Evolutionary conservation across 1,139 yeast species (phyloP).

Genomic region (Saccharomycopsis crataegensis): DNA sequence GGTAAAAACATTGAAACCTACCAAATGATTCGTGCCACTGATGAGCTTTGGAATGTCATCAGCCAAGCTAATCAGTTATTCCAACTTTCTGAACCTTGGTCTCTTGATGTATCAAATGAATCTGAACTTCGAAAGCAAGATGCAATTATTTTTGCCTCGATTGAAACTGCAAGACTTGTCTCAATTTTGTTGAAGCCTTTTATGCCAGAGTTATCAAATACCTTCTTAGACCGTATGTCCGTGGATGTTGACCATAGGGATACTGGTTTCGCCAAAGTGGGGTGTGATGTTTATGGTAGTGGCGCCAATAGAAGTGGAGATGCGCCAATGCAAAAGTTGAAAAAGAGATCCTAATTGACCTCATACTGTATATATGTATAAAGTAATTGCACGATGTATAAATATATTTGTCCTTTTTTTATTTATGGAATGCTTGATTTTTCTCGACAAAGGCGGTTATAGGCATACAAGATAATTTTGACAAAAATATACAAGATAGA

Average conservation of each 20-base stretch:
- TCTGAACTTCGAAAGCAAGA: constrained; percentile 33
- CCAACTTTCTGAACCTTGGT: constrained; percentile 59
- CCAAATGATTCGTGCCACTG: constrained; percentile 54
- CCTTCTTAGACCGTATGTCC: constrained; percentile 56
- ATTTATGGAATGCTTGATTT: not conserved
- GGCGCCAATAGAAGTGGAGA: constrained; percentile 37
- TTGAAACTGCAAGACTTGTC: constrained; percentile 64
- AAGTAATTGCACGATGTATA: too few relatives aligned
- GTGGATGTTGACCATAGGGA: constrained; percentile 40
- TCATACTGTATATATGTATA: too few relatives aligned
- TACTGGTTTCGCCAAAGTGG: constrained; percentile 34
- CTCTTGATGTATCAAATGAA: constrained; percentile 26
- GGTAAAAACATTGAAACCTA: constrained; percentile 37
- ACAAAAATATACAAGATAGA: not conserved
- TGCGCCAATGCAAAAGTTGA: constrained; percentile 32
- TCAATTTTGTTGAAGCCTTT: constrained; percentile 66
- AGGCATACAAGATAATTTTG: not conserved
- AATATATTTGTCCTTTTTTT: not conserved
- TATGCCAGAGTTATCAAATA: constrained; percentile 54
- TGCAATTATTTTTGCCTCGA: constrained; percentile 51
- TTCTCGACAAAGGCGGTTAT: not conserved
- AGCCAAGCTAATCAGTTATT: constrained; percentile 59
- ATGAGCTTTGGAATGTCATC: constrained; percentile 54
- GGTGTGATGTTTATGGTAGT: constrained; percentile 45
- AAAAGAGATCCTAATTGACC: constrained; percentile 9